Base-by-base conservation (phyloP, 495 filamentous ascomycete species). In the Penicillium coprophilum region DNA sequence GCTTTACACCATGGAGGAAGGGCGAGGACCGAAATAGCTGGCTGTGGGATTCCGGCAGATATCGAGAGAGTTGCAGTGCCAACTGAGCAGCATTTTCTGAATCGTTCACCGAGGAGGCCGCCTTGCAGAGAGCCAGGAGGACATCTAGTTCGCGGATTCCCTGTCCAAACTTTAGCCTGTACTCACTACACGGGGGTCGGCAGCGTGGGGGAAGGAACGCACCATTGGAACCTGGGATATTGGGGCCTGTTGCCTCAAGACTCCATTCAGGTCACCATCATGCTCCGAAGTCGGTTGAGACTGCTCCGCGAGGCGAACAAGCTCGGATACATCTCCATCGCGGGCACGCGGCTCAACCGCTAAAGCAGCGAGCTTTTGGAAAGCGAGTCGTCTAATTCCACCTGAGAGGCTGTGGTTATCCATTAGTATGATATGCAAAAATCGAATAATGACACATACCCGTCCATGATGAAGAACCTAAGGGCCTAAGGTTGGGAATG, bases 51-150 rank as follows among this genome's bases (percentile, higher is more conserved):
- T 96, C 90, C 52, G 88, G 82, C 32, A 97, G 77, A 71, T 97
- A 97, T 9, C 84, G 87, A 12, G 85, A 80, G 32, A 98, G 72
- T 64, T 92, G 91, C 4, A 75, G 71, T 17, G 85, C 79, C 32
- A 97, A 80, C 65, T 82, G 86, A 62, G 87, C 81, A 39, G 92
- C 90, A 68, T 85, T 87, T 51, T 90, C 82, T 6, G 75, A 62
- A 48, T 80, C 81, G 17, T 83, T 77, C 13, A 97, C 73, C 15
- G 84, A 75, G 17, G 90, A 85, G 9, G 91, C 89, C 24, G 94
- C 89, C 72, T 89, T 91, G 72, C 92, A 96, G 21, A 98, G 80
- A 30, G 92, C 90, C 19, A 97, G 73, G 24, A 97, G 78, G 38
- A 93, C 86, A 68, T 97, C 92, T 56, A 95, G 84, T 77, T 98